Base-by-base conservation (phyloP, 768 basidiomycete species). In the Naganishia vaughanmartiniae region DNA sequence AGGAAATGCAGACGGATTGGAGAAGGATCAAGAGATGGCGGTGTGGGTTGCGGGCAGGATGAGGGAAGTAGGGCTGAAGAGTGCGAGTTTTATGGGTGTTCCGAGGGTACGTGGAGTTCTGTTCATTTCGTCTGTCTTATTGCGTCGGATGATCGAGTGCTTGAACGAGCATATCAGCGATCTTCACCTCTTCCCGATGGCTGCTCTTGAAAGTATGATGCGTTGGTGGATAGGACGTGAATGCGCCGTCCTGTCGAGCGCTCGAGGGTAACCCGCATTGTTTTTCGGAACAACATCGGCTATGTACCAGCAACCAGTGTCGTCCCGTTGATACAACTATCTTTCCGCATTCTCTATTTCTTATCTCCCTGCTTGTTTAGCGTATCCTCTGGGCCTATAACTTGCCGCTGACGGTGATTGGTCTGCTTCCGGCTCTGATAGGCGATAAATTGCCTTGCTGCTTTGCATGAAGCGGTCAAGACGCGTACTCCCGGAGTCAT, bases 391-490 rank as follows among this genome's bases (percentile, higher is more conserved):
- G 42, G 42, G 5, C 7, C 10, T 11, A 42, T 42, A 15, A 11
- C 17, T 15, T 42, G 42, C 2, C 17, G 42, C 42, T 42, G 42
- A 42, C 42, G 36, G 17, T 15, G 42, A 15, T 2, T 15, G 7
- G 7, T 15, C 17, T 42, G 42, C 42, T 42, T 42, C 17, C 36
- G 10, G 42, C 17, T 17, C 45, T 1, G 21, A 17, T 12, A 68
- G 67, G 67, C 54, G 10, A 68, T 68, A 54, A 68, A 68, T 31
- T 68, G 53, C 54, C 67, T 68, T 11, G 67, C 67, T 21, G 54
- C 54, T 4, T 28, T 68, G 21, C 2, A 31, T 24, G 54, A 14
- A 2, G 67, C 67, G 1, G 12, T 68, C 53, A 28, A 45, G 4
- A n/a, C 54, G 17, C 53, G 57, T 5, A 56, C 42, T 24, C 42